Conservation (phyloP, 192 early-diverging fungal genomes). For the Glomus cerebriforme region DNA sequence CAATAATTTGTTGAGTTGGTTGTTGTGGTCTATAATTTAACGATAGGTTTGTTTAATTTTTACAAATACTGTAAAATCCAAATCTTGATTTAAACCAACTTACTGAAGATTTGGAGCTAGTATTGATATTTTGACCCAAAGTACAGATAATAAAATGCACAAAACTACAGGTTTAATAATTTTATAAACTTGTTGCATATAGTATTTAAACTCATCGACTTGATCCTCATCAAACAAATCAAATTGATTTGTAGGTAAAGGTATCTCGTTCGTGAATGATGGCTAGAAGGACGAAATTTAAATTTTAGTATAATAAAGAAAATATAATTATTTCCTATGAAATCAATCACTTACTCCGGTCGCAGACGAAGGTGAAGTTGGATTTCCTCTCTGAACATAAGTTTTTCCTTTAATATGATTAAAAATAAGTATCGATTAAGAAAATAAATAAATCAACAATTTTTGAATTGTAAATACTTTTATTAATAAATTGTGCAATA, state of each 20-base stretch:
- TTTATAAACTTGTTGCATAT: slow-evolving; percentile 76
- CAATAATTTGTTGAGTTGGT: not conserved
- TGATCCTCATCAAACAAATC: not conserved
- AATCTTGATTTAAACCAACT: not conserved
- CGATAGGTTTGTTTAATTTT: not conserved
- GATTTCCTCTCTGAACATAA: not conserved
- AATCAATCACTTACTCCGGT: not conserved
- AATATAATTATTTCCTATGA: not conserved
- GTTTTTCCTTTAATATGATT: too few relatives aligned
- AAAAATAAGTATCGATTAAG: not conserved
- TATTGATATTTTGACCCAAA: slow-evolving; percentile 80
- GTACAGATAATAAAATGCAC: slow-evolving; percentile 75
- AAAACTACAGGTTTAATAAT: slow-evolving; percentile 80
- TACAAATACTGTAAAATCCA: not conserved
- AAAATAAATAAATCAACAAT: not conserved
- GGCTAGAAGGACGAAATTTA: not conserved
- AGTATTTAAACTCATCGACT: slow-evolving; percentile 70
- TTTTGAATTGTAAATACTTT: not conserved
- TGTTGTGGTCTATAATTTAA: not conserved
- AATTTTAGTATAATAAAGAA: not conserved
- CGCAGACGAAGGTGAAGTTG: not conserved
- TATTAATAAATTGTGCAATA: slow-evolving; percentile 9
- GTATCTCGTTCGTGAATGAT: not conserved
- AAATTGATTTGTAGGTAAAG: not conserved
- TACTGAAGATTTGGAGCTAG: slow-evolving; percentile 25